These are phyloP conservation scores for Tuber brumale DNA, from an alignment of 495 filamentous ascomycete genomes.

Conservation along the genomic window DNA sequence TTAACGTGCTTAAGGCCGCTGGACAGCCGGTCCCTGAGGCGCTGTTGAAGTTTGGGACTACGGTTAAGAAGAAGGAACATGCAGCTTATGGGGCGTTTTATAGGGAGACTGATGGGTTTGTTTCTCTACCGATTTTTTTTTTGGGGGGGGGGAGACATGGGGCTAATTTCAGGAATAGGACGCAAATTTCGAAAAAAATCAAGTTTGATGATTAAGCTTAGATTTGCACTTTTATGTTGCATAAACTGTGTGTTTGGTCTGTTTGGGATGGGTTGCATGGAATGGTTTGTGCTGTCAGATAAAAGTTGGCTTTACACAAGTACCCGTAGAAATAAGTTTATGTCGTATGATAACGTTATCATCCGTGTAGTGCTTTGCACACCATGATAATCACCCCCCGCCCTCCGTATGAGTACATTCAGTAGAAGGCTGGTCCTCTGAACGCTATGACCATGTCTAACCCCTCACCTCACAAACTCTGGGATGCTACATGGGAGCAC, in stretches of 20 bases:
- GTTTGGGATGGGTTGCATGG: background rate
- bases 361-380: too few species aligned
- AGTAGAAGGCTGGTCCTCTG: background rate
- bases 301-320: background rate
- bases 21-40: constrained; percentile 80
- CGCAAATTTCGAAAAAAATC: constrained; percentile 84
- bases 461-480: background rate
- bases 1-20: constrained; percentile 86
- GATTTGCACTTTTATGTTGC: background rate
- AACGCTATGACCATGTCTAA: background rate
- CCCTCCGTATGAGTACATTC: background rate
- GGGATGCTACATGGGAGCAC: background rate
- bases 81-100: constrained; percentile 87
- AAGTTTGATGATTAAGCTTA: constrained; percentile 65
- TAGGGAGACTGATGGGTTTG: constrained; percentile 55
- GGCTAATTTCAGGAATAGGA: constrained; percentile 49
- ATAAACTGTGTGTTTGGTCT: background rate
- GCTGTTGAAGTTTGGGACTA: constrained; percentile 89
- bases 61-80: constrained; percentile 96
- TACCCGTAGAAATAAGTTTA: background rate
- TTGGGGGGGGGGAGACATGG: background rate
- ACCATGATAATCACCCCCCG: too few species aligned
- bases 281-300: background rate
- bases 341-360: background rate
- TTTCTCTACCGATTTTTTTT: background rate